These are phyloP conservation scores for Apiospora pterosperma DNA, from an alignment of 2,329 filamentous ascomycete species.

Conservation along the genomic window DNA sequence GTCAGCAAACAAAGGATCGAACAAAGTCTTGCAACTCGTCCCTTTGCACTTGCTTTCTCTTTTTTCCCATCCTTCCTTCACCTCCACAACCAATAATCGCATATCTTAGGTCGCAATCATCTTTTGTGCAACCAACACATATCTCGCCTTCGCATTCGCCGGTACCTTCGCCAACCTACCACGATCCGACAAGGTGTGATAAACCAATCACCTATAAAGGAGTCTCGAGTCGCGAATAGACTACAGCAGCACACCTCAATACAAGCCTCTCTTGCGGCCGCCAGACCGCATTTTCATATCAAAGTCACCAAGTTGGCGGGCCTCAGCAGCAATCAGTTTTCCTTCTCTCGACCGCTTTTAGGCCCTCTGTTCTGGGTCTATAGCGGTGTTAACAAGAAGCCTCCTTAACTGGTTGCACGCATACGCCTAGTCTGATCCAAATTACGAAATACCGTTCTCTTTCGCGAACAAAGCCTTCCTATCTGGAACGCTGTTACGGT, in stretches of 20 bases:
- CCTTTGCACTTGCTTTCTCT: neutral
- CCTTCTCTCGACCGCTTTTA: slow-evolving; percentile 82
- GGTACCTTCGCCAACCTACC: neutral
- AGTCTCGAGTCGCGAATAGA: slow-evolving; percentile 15
- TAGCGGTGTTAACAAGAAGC: slow-evolving; percentile 94
- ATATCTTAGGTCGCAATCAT: neutral
- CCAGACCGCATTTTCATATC: slow-evolving; percentile 18
- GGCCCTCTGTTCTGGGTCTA: slow-evolving; percentile 93
- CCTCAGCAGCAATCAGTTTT: slow-evolving; percentile 67
- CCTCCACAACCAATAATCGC: neutral
- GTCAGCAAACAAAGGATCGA: slow-evolving; percentile 1
- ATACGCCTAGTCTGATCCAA: slow-evolving; percentile 26
- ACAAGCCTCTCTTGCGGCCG: slow-evolving; percentile 19
- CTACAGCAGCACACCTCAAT: neutral
- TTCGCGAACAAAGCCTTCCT: slow-evolving; percentile 1
- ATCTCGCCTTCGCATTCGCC: neutral
- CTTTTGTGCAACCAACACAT: slow-evolving; percentile 5
- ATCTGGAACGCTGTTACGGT: neutral
- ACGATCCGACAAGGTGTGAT: neutral
- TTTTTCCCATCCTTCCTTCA: neutral
- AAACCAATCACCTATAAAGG: neutral
- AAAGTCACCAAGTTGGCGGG: slow-evolving; percentile 89
- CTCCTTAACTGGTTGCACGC: slow-evolving; percentile 74
- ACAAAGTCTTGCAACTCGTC: neutral
- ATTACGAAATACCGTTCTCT: neutral